Conservation (phyloP, 148 eudicot genomes). For the Nyssa sinensis region DNA sequence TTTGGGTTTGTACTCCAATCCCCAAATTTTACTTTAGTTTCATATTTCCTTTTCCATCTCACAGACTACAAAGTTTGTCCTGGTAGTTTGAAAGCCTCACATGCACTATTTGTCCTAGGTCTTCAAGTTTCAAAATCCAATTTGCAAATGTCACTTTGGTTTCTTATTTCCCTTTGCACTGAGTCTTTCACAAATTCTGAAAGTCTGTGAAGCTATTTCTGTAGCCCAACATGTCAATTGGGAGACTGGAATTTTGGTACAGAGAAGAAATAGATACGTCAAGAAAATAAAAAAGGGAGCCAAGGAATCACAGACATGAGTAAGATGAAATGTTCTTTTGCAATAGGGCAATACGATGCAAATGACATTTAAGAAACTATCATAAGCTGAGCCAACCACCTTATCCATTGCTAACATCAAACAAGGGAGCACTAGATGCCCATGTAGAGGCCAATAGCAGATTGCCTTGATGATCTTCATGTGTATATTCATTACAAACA, state of each 20-base stretch:
- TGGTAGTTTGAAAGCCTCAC: background rate
- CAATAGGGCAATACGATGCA: background rate
- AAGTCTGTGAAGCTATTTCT: too few species aligned
- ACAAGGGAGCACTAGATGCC: too few species aligned
- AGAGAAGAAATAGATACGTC: background rate
- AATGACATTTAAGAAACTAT: background rate
- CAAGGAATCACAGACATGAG: background rate
- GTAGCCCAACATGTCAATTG: too few species aligned
- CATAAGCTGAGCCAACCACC: background rate
- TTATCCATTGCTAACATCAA: background rate
- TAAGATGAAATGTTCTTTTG: background rate
- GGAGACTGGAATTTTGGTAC: background rate
- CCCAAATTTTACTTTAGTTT: background rate
- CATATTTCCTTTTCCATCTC: background rate
- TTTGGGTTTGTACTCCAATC: background rate
- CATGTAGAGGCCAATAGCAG: too few species aligned
- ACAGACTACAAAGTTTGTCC: background rate
- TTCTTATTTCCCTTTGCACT: background rate
- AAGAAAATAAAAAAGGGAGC: background rate
- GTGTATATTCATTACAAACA: too few species aligned
- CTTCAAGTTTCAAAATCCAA: background rate
- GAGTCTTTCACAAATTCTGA: too few species aligned
- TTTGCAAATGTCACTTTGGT: background rate
- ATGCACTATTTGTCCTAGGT: background rate
- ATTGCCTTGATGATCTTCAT: too few species aligned